Conservation (phyloP, 2,329 filamentous ascomycete genomes). For the Ophiocordyceps camponoti-rufipedis region DNA sequence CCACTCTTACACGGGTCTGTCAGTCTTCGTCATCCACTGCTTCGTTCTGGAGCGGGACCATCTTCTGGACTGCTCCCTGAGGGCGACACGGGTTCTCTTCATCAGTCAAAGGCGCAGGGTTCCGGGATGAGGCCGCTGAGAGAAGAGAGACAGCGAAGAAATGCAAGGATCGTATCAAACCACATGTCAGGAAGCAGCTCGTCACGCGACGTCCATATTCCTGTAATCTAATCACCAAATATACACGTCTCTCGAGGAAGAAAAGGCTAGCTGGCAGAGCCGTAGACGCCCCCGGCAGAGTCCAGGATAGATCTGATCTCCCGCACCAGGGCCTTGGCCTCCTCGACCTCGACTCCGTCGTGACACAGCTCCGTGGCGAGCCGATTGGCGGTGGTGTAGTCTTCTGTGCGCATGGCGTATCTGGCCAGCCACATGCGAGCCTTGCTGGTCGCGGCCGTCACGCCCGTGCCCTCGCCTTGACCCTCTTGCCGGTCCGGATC, state of each 20-base stretch:
- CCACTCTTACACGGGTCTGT: neutral
- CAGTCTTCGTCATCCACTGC: neutral
- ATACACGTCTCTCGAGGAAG: neutral
- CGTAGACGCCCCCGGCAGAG: slow-evolving; percentile 12
- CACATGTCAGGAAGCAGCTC: neutral
- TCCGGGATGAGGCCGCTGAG: too few relatives aligned
- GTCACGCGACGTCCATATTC: neutral
- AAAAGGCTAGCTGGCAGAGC: slow-evolving; percentile 6
- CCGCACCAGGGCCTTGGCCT: slow-evolving; percentile 81
- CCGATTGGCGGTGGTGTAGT: slow-evolving; percentile 59
- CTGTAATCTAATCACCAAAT: neutral
- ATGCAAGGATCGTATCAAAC: too few relatives aligned
- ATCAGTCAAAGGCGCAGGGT: too few relatives aligned
- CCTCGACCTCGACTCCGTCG: slow-evolving; percentile 90
- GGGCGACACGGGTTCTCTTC: neutral
- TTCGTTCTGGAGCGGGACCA: too few relatives aligned
- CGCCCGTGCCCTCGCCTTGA: slow-evolving; percentile 47
- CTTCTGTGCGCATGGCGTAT: slow-evolving; percentile 56
- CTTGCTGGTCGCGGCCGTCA: slow-evolving; percentile 80
- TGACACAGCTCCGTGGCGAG: slow-evolving; percentile 84
- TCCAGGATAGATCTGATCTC: slow-evolving; percentile 69
- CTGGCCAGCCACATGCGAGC: slow-evolving; percentile 87
- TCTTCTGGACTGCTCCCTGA: neutral
- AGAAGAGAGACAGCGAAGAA: too few relatives aligned
- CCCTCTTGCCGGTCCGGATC: slow-evolving; percentile 16